These are phyloP conservation scores for Aspergillus heteromorphus DNA, from an alignment of 495 filamentous ascomycete species.

Conservation along the genomic window DNA sequence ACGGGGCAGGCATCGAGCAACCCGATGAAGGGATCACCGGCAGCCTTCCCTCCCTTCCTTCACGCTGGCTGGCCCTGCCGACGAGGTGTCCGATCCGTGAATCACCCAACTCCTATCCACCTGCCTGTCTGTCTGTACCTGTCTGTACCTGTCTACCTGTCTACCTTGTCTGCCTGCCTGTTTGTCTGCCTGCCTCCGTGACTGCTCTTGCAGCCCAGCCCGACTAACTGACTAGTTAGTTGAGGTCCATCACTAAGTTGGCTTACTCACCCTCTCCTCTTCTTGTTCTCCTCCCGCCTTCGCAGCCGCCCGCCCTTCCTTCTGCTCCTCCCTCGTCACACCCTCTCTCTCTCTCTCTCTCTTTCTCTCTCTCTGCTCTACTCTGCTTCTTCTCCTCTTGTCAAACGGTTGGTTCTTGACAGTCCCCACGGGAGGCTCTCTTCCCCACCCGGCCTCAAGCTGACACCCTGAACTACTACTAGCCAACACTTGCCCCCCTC, in stretches of 20 bases:
- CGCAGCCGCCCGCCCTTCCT: neutral
- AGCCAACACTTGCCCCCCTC: no score
- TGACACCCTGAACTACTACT: no score
- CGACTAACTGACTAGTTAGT: no score
- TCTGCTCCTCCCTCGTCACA: neutral
- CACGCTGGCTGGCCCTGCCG: neutral
- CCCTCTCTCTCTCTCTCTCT: conserved; percentile 6
- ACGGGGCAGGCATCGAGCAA: neutral
- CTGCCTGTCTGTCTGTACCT: no score
- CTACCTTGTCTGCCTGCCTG: no score
- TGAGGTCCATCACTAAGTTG: no score
- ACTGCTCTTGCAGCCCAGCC: no score
- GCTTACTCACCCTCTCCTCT: neutral
- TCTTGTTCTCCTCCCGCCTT: neutral
- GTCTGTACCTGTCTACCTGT: no score
- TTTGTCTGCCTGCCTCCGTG: no score
- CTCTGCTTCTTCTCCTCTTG: neutral
- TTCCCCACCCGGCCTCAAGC: neutral
- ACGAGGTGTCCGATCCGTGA: neutral
- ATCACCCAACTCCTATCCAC: no score
- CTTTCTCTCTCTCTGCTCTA: no score
- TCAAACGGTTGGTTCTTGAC: neutral
- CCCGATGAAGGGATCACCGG: neutral
- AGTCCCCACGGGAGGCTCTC: neutral
- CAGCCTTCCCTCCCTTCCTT: neutral